Evolutionary conservation across 2,329 filamentous ascomycete genomes (phyloP).

Genomic region (Penicillium sp.): DNA sequence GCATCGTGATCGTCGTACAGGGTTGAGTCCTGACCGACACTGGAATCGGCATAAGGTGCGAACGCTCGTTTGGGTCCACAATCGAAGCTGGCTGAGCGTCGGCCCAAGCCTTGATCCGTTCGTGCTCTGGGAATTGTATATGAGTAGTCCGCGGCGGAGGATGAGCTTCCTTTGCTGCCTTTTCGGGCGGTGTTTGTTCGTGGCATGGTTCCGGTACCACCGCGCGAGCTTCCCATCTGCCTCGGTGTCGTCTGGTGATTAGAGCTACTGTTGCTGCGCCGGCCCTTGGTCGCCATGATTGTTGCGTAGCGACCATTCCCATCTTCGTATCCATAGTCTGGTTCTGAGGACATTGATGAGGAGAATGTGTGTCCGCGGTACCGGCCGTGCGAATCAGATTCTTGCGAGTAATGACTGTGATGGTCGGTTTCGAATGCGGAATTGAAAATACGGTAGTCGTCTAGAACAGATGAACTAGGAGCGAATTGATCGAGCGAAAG

Average conservation of each 20-base stretch:
- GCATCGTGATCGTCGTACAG: conserved; percentile 65
- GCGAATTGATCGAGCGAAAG: conserved; percentile 82
- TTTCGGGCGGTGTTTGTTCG: conserved; percentile 49
- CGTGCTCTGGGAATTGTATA: conserved; percentile 44
- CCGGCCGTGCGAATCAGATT: conserved; percentile 41
- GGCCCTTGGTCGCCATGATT: conserved; percentile 48
- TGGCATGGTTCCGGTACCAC: conserved; percentile 27
- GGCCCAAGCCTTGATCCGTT: conserved; percentile 33
- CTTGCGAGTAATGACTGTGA: conserved; percentile 32
- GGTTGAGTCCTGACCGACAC: conserved; percentile 24
- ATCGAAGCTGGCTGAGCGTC: conserved; percentile 49
- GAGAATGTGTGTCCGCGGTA: conserved; percentile 60
- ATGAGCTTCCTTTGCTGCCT: conserved; percentile 72
- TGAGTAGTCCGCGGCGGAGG: conserved; percentile 73
- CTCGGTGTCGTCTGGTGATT: conserved; percentile 63
- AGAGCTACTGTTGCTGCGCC: conserved; percentile 78
- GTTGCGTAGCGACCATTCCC: conserved; percentile 42
- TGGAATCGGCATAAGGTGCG: conserved; percentile 23
- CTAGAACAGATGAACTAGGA: conserved; percentile 35
- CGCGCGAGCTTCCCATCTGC: conserved; percentile 63
- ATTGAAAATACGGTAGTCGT: conserved; percentile 41
- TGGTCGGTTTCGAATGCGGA: conserved; percentile 44
- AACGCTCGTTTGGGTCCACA: conserved; percentile 40
- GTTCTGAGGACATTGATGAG: conserved; percentile 60
- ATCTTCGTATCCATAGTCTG: conserved; percentile 46